Evolutionary conservation across 805 yeast genomes (phyloP), one percentile per base, ranked within the genome.

Genomic region (Saccharomycopsis malanga): DNA sequence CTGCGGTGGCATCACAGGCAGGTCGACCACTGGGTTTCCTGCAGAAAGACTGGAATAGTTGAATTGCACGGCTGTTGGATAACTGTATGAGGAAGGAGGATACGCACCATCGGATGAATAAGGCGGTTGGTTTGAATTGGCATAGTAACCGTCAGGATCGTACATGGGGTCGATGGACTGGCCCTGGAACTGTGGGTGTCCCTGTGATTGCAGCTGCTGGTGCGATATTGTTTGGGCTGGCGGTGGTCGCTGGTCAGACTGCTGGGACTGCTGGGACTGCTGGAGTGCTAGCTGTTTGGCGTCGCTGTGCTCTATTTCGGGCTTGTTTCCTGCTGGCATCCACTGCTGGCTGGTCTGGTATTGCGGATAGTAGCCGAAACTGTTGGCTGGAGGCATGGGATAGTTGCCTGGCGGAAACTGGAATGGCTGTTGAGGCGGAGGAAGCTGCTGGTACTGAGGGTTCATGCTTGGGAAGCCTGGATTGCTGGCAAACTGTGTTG

Each of bases 21-120:
- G 32, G 39, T 29, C 27, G 10, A 48, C 48, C 24, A 37, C n/a
- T 15, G 47, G 35, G 29, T 40, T 25, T n/a, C 32, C 45, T n/a
- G 48, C 10, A 57, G 59, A 38, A 49, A 51, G 0, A 58, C 54
- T 7, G 46, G 45, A 9, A 56, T 51, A 42, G 59, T 53, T 48
- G 52, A 56, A 45, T 52, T 54, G 39, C 7, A 35, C 37, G 4
- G 24, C 14, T 24, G 30, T 44, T 2, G 9, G 17, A 4, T 25
- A 22, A 38, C 42, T 54, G 20, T 46, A 43, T 25, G 34, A 14
- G 18, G 30, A 3, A 20, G 24, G 21, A n/a, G 35, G 9, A 36
- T 18, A 37, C 6, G 48, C 14, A 12, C 32, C 21, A 27, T 38
- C 37, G 7, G 38, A 39, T 18, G 42, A 29, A 10, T 34, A 15